Evolutionary conservation across 2,329 filamentous ascomycete genomes (phyloP).

Genomic region (Colletotrichum sp.): DNA sequence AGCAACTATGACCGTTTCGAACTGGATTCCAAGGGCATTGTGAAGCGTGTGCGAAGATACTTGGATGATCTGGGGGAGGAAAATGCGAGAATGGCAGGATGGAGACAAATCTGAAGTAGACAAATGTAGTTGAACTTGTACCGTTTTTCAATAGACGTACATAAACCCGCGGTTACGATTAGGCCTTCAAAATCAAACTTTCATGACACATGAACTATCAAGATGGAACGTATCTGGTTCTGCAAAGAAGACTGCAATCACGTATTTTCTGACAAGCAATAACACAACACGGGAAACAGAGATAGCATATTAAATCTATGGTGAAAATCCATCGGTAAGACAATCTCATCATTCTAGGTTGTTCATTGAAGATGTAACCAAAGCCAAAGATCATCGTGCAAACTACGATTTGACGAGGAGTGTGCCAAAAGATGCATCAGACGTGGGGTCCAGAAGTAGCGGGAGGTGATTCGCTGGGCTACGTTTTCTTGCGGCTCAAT

Average conservation of each 20-base stretch:
- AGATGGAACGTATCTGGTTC: neutral
- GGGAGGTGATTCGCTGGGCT: neutral
- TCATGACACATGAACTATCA: neutral
- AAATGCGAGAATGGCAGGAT: slow-evolving; percentile 26
- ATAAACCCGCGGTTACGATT: neutral
- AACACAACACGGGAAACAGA: neutral
- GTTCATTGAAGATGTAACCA: neutral
- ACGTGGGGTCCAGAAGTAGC: neutral
- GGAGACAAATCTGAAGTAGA: slow-evolving; percentile 21
- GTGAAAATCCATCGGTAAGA: neutral
- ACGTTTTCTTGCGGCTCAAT: neutral
- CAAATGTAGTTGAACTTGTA: neutral
- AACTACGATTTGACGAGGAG: neutral
- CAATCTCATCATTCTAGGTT: neutral
- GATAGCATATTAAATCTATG: neutral
- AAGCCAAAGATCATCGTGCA: neutral
- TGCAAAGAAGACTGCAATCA: neutral
- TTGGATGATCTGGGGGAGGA: slow-evolving; percentile 23
- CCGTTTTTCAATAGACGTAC: too few species aligned
- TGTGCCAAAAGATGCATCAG: neutral
- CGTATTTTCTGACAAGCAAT: neutral
- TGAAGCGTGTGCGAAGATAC: slow-evolving; percentile 27
- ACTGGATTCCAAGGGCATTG: slow-evolving; percentile 45
- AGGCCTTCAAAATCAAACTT: neutral
- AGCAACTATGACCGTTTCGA: slow-evolving; percentile 53